Evolutionary conservation across 805 yeast genomes (phyloP), one percentile per base, ranked within the genome.

Genomic region (Ogataea populi-albae): DNA sequence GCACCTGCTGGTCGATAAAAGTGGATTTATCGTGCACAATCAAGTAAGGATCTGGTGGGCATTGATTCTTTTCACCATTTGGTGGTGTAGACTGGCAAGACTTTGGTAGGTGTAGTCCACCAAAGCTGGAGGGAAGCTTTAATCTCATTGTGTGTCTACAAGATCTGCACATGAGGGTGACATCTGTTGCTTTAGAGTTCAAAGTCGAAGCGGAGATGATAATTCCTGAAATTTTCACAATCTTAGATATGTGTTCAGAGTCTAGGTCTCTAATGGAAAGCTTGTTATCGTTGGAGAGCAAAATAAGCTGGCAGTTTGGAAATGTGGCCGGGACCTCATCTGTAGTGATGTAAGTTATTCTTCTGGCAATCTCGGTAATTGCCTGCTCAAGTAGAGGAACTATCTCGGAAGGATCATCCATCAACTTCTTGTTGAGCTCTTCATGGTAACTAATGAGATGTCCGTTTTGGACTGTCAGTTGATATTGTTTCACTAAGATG

Each of bases 1-100:
- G 71, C 20, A 83, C 79, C 63, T 93, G 99, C 59, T 94, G 98
- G 63, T 93, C 98, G 35, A 93, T 81, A 60, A 89, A 93, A n/a
- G 76, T 68, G 2, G 96, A 87, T 55, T 86, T 85, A 58, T 93
- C 98, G 62, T 93, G 98, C 20, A 86, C 88, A 41, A 93, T 85
- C 23, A 86, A 75, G 53, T 88, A 93, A 3, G 99, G 98, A 50
- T 91, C 96, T 10, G 81, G 77, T 1, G 96, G 95, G 66, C 99
- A 93, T 41, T 69, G 66, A 16, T 68, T 71, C 45, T 60, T 69
- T 40, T 65, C 73, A 40, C 75, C 77, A 27, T 55, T 55, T 19
- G 66, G 71, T 30, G 75, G 77, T 3, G 77, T 71, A 5, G 77
- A 71, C 50, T 71, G 77, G 62, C 96, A 87, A 26, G 54, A 59